Evolutionary conservation across 2,329 filamentous ascomycete species (phyloP).

Genomic region (Helminthosporium solani): DNA sequence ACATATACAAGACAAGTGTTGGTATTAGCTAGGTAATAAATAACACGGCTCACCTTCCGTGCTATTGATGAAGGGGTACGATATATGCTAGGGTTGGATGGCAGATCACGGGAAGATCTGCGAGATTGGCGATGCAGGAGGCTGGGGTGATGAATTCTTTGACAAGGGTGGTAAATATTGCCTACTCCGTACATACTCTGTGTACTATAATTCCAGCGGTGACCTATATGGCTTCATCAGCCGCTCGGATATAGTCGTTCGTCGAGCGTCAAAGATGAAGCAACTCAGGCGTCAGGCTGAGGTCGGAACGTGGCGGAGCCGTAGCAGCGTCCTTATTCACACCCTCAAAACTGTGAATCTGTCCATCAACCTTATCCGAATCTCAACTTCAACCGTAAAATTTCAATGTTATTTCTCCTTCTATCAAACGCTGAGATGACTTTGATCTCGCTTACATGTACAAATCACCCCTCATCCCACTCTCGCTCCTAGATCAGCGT

Average conservation of each 20-base stretch:
- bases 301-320: background rate
- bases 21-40: no score
- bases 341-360: no score
- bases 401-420: background rate
- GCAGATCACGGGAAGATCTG: conserved; percentile 4
- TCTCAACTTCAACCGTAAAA: background rate
- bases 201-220: no score
- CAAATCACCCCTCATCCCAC: background rate
- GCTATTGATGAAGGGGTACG: background rate
- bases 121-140: background rate
- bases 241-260: no score
- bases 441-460: background rate
- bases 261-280: no score
- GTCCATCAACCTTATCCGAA: no score
- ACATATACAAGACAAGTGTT: no score
- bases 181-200: no score
- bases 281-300: background rate
- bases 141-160: background rate
- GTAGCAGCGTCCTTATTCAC: background rate
- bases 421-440: background rate
- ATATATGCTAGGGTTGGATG: background rate
- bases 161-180: no score
- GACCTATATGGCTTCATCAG: no score
- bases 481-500: background rate
- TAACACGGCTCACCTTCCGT: no score